These are phyloP conservation scores for Aspergillus brasiliensis DNA, from an alignment of 2,329 filamentous ascomycete species.

Conservation along the genomic window DNA sequence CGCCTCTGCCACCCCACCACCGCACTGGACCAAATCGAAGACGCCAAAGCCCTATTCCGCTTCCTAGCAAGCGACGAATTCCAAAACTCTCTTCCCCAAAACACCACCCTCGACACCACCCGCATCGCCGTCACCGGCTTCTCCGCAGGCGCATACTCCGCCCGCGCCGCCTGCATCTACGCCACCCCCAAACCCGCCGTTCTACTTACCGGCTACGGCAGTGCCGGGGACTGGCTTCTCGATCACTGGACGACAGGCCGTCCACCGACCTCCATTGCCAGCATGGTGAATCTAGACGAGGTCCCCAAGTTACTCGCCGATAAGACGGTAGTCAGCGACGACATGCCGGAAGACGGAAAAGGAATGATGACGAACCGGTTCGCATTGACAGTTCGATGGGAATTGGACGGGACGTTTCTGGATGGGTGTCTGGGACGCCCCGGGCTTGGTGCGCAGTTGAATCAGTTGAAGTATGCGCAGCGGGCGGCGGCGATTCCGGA, in stretches of 20 bases:
- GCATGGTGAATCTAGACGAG: constrained; percentile 13
- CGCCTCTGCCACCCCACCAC: constrained; percentile 25
- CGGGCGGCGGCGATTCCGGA: constrained; percentile 15
- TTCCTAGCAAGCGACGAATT: constrained; percentile 18
- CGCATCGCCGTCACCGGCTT: constrained; percentile 24
- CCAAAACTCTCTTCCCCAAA: constrained; percentile 6
- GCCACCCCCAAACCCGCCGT: constrained; percentile 21
- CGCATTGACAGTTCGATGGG: constrained; percentile 24
- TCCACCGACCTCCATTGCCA: constrained; percentile 23
- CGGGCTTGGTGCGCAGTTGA: constrained; percentile 14
- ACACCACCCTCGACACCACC: constrained; percentile 14
- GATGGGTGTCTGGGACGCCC: constrained; percentile 20
- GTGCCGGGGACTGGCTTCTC: constrained; percentile 20
- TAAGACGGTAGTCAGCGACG: constrained; percentile 24
- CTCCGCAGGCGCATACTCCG: constrained; percentile 27
- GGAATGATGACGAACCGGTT: constrained; percentile 18
- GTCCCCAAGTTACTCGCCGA: constrained; percentile 18
- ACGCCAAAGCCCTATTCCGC: constrained; percentile 20
- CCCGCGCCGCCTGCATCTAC: constrained; percentile 26
- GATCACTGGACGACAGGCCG: constrained; percentile 24
- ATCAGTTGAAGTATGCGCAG: constrained; percentile 13
- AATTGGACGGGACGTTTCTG: constrained; percentile 22
- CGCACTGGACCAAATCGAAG: constrained; percentile 23
- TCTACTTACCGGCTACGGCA: constrained; percentile 19
- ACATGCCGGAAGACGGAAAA: background rate